These are phyloP conservation scores for Aspergillus unguis DNA, from an alignment of 2,329 filamentous ascomycete genomes.

Conservation along the genomic window DNA sequence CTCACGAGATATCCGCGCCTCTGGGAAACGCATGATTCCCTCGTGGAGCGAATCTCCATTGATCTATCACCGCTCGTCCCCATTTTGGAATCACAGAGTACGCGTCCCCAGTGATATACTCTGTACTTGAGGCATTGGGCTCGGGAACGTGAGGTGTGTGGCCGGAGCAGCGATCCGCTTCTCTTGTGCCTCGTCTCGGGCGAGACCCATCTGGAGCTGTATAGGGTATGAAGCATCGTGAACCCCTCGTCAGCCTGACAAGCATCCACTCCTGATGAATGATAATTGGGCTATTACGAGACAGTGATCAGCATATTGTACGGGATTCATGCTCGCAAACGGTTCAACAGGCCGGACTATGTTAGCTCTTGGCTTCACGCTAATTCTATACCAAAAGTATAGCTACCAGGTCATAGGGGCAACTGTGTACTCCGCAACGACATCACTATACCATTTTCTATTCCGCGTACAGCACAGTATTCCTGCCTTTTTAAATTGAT, in stretches of 20 bases:
- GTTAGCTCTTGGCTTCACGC: constrained; percentile 28
- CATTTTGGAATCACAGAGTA: not conserved
- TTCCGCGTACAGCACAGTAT: no score
- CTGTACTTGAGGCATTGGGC: not conserved
- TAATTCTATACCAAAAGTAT: constrained; percentile 34
- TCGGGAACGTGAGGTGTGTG: not conserved
- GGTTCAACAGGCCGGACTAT: not conserved
- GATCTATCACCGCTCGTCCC: constrained; percentile 1
- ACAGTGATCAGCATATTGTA: no score
- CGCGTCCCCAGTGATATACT: not conserved
- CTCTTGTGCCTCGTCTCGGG: no score
- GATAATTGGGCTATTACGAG: no score
- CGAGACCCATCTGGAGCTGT: no score
- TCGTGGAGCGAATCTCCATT: not conserved
- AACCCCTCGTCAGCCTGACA: no score
- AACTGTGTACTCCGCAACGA: no score
- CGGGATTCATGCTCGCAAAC: not conserved
- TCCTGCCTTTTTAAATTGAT: no score
- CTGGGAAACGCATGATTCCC: not conserved
- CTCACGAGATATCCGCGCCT: not conserved
- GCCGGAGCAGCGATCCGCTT: not conserved
- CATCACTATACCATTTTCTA: no score
- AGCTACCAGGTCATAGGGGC: no score
- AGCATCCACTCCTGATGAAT: no score
- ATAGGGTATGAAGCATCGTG: no score